Evolutionary conservation across 2,329 filamentous ascomycete species (phyloP), one percentile per base, ranked within the genome.

Genomic region (Pyrenophora tritici-repentis): DNA sequence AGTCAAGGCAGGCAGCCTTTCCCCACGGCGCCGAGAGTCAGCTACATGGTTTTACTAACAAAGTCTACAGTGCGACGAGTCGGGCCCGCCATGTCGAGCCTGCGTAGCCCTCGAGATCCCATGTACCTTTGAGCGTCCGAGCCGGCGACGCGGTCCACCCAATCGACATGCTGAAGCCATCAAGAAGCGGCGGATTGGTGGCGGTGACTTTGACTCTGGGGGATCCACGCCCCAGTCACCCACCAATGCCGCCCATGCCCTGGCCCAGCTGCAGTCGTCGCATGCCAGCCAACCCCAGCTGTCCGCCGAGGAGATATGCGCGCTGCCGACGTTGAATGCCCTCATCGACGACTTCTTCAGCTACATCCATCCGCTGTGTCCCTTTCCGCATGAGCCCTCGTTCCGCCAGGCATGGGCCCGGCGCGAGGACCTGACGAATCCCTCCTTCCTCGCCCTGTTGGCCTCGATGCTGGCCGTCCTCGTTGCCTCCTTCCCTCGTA

Each of bases 311-410:
- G 78, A 83, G 2, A 91, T 92, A 55, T 88, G 87, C 34, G 86
- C 88, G 0, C 79, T 87, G 71, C 81, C 83, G 6, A 84, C 87
- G 9, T 76, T 92, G 44, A 81, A 87, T 62, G 79, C 87, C 2
- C 78, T 91, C 13, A 83, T 92, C 50, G 87, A 91, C 69, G 89
- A 92, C 75, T 92, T 90, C 79, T 92, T 91, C 74, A 90, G 86
- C 14, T 91, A 91, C 68, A 87, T 91, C 45, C 87, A 91, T 62
- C 89, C 89, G 1, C 79, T 92, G 7, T 84, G 83, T 50, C 89
- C 89, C 0, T 91, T 92, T 50, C 89, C 89, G 0, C 89, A 92
- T 70, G 87, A 91, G 67, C 87, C 88, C 0, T 88, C 87, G 3
- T 91, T 92, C 69, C 82, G 88, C 17, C 81, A 85, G 55, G 85